Evolutionary conservation across 148 eudicot species (phyloP).

Genomic region (Fagopyrum tataricum): DNA sequence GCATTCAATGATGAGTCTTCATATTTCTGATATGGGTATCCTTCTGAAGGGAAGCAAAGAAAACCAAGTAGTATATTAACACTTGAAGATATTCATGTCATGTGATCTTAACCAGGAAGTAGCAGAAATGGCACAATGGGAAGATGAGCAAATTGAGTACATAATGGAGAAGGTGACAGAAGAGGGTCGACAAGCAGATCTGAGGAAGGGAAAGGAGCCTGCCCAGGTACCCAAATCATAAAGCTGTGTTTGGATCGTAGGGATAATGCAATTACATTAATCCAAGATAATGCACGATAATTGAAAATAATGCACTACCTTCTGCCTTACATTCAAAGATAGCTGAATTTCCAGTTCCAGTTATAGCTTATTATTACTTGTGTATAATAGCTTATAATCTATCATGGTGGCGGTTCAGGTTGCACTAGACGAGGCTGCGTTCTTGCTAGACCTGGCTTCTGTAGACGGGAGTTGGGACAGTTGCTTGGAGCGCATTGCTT

Average conservation of each 20-base stretch:
- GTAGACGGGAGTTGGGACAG: slow-evolving; percentile 88
- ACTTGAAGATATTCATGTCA: background rate
- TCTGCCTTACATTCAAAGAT: too few species aligned
- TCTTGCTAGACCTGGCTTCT: slow-evolving; percentile 87
- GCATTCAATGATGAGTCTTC: too few species aligned
- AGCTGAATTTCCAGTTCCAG: background rate
- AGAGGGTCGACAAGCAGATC: slow-evolving; percentile 68
- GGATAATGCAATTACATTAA: too few species aligned
- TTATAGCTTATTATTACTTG: background rate
- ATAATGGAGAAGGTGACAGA: slow-evolving; percentile 79
- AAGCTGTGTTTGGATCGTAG: too few species aligned
- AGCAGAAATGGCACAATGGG: slow-evolving; percentile 86
- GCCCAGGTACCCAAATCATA: slow-evolving; percentile 49
- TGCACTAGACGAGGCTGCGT: slow-evolving; percentile 93
- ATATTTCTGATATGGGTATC: too few species aligned
- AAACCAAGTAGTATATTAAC: background rate
- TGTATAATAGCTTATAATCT: background rate
- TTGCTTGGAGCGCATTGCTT: slow-evolving; percentile 48
- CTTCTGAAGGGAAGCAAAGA: too few species aligned
- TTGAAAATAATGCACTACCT: too few species aligned
- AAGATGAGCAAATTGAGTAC: slow-evolving; percentile 83
- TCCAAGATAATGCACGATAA: too few species aligned
- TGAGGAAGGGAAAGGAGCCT: slow-evolving; percentile 78
- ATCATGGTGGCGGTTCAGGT: slow-evolving; percentile 31
- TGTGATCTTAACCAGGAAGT: slow-evolving; percentile 49